Evolutionary conservation across 371 early-diverging fungal species (phyloP), one percentile per base, ranked within the genome.

Genomic region (Mucor saturninus): DNA sequence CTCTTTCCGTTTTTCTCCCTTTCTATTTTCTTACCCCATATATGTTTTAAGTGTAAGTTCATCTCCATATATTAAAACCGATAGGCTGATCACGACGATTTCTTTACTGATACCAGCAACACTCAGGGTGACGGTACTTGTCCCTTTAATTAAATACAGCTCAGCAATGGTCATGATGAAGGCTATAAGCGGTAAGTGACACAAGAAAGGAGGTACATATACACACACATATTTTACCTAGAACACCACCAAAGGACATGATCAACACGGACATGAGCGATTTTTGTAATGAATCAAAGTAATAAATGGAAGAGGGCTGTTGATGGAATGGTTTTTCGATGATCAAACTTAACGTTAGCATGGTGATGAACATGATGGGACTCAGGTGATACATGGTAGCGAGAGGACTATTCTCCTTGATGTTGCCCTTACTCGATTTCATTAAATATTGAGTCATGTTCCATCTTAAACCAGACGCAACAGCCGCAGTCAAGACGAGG

Each of bases 81-180:
- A 84, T 13, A 84, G 61, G 9, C 77, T 66, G 49, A 86, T 86
- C 28, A 86, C 70, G 1, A 86, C 74, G 50, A 84, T 77, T 54
- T 86, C 89, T 65, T 95, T 96, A 60, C 89, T 82, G 58, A 95
- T 93, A 4, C 96, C 96, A 4, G 93, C 93, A 3, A 97, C 90
- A 28, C 93, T 92, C 42, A 97, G 73, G 0, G 96, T 94, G 3
- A 97, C 86, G 0, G 92, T 93, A 10, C 89, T 89, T 2, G 95
- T 96, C 38, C 78, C 84, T 59, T 89, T 83, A 54, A 96, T 94
- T 45, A 96, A 74, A 58, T 85, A 77, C 65, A 90, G 91, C 69
- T 97, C 97, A 11, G 90, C 80, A 10, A 92, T 73, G 0, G 93
- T 89, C 95, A 96, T 93, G 26, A 84, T 81, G 74, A 95, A 95